Evolutionary conservation across 352 stramenopile genomes (phyloP).

Genomic region (Thraustochytrium sp.): DNA sequence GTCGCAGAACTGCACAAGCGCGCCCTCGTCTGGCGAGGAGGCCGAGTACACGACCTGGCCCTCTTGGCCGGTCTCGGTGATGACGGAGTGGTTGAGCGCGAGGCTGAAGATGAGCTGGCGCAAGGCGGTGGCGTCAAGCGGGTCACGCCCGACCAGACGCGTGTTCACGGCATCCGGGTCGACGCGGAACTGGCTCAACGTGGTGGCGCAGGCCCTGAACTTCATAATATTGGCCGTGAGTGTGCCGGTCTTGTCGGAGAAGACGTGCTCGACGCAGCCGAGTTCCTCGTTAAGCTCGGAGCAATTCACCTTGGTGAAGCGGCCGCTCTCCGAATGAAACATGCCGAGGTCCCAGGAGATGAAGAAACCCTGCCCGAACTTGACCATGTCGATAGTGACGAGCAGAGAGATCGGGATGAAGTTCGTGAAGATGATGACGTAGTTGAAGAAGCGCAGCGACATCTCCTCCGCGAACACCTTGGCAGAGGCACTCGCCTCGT

Average conservation of each 20-base stretch:
- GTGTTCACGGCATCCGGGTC: not conserved
- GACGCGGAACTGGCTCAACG: not conserved
- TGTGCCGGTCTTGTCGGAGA: constrained; percentile 98
- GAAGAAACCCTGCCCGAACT: constrained; percentile 87
- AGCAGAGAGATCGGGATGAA: constrained; percentile 98
- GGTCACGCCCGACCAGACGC: not conserved
- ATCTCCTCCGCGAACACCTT: not conserved
- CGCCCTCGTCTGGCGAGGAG: constrained; percentile 83
- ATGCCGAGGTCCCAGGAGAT: constrained; percentile 87
- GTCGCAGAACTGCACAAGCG: constrained; percentile 76
- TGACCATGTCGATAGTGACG: constrained; percentile 93
- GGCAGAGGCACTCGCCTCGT: no score
- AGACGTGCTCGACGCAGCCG: constrained; percentile 95
- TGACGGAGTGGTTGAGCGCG: not conserved
- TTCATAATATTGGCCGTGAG: constrained; percentile 64
- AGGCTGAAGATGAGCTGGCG: not conserved
- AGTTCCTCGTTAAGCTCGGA: constrained; percentile 89
- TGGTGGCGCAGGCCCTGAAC: constrained; percentile 1
- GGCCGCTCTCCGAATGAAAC: constrained; percentile 61
- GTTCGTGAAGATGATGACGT: constrained; percentile 92
- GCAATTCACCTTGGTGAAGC: constrained; percentile 56
- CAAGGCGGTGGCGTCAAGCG: not conserved
- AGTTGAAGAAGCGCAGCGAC: constrained; percentile 59
- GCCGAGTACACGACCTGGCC: constrained; percentile 50
- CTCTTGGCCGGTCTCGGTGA: not conserved